These are phyloP conservation scores for Ustilago loliicola DNA, from an alignment of 1,284 basidiomycete genomes.

Conservation along the genomic window DNA sequence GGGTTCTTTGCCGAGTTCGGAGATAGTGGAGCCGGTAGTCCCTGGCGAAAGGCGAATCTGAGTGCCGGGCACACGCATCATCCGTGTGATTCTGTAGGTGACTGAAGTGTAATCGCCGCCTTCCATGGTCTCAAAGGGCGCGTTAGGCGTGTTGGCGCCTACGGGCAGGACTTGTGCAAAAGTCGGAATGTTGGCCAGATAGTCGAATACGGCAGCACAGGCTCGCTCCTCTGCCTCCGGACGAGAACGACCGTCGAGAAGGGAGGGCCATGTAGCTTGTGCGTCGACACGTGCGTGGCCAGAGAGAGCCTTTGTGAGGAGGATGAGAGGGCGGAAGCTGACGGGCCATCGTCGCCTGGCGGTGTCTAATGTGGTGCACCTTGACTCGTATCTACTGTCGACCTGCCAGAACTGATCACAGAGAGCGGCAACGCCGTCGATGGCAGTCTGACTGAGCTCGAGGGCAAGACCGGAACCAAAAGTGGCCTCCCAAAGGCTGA, in stretches of 20 bases:
- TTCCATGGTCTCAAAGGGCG: slow-evolving; percentile 79
- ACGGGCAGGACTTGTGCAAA: slow-evolving; percentile 81
- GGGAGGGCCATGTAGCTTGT: slow-evolving; percentile 47
- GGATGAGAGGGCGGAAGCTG: slow-evolving; percentile 79
- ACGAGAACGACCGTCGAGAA: slow-evolving; percentile 29
- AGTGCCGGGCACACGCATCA: slow-evolving; percentile 80
- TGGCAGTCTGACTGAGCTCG: slow-evolving; percentile 43
- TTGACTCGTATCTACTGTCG: slow-evolving; percentile 76
- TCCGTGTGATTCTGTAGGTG: slow-evolving; percentile 78
- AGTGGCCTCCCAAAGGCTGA: slow-evolving; percentile 83
- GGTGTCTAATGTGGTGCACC: slow-evolving; percentile 81
- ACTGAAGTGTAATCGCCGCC: slow-evolving; percentile 75
- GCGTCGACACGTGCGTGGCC: slow-evolving; percentile 69
- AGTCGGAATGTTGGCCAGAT: slow-evolving; percentile 79
- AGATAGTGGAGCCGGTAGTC: slow-evolving; percentile 79
- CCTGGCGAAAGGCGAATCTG: slow-evolving; percentile 78
- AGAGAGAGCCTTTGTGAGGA: slow-evolving; percentile 82
- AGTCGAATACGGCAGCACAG: slow-evolving; percentile 81
- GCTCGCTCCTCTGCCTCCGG: slow-evolving; percentile 43
- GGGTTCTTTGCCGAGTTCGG: slow-evolving; percentile 76
- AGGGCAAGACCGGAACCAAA: slow-evolving; percentile 74
- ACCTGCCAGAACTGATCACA: slow-evolving; percentile 83
- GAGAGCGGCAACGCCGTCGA: slow-evolving; percentile 78
- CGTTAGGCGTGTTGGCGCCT: slow-evolving; percentile 74
- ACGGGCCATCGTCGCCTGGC: slow-evolving; percentile 84